Percentiles rank a stretch among this genome's conserved stretches.
Evolutionary conservation across 768 basidiomycete genomes (phyloP).

Genomic region (Suillus hirtellus): DNA sequence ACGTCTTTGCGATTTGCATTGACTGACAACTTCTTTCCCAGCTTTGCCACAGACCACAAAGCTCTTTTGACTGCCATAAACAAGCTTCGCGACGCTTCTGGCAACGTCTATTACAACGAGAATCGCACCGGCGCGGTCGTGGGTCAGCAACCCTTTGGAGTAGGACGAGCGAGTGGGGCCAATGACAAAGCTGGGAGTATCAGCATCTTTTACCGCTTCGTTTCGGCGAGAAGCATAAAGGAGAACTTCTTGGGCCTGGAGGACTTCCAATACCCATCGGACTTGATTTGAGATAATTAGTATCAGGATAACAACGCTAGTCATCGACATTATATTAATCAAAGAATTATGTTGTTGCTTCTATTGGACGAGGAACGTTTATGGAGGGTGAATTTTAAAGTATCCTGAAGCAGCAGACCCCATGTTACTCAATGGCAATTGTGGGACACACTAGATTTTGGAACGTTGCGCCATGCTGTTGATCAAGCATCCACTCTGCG

Average conservation of each 20-base stretch:
- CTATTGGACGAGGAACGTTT: not conserved
- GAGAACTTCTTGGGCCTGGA: constrained; percentile 58
- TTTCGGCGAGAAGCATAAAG: constrained; percentile 78
- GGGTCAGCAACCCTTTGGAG: constrained; percentile 66
- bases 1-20: too few relatives aligned
- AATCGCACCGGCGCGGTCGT: too few relatives aligned
- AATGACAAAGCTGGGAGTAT: constrained; percentile 97
- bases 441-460: too few relatives aligned
- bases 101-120: too few relatives aligned
- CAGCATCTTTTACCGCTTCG: constrained; percentile 74
- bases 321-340: not conserved
- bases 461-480: too few relatives aligned
- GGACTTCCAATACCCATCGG: constrained; percentile 85
- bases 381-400: not conserved
- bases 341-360: not conserved
- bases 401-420: too few relatives aligned
- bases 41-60: too few relatives aligned
- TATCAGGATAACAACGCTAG: not conserved
- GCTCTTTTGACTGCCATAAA: too few relatives aligned
- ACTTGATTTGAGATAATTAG: constrained; percentile 52
- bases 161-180: constrained; percentile 88
- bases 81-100: too few relatives aligned
- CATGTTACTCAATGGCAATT: too few relatives aligned
- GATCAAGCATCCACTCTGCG: too few relatives aligned
- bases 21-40: too few relatives aligned